Evolutionary conservation across 768 basidiomycete genomes (phyloP).

Genomic region (Terana coerulea): DNA sequence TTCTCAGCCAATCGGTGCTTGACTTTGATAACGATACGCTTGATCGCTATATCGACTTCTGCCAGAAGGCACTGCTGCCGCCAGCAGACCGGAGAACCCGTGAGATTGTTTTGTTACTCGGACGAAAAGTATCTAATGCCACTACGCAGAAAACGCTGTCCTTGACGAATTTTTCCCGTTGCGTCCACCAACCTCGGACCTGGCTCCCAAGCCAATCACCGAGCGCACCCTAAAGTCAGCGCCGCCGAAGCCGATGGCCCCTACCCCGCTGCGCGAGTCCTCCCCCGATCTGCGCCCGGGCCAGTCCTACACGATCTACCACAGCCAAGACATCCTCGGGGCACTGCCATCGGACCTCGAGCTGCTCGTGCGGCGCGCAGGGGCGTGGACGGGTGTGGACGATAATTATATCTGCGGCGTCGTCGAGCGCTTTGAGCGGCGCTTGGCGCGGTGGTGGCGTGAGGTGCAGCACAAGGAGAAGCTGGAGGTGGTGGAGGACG

Average conservation of each 20-base stretch:
- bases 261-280: background rate
- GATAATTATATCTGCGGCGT: constrained; percentile 48
- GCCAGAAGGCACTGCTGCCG: constrained; percentile 46
- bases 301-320: constrained; percentile 59
- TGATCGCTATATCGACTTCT: constrained; percentile 66
- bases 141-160: constrained; percentile 14
- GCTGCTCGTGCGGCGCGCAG: constrained; percentile 47
- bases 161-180: constrained; percentile 19
- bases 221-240: background rate
- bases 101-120: constrained; percentile 3
- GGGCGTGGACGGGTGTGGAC: constrained; percentile 51
- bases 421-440: constrained; percentile 63
- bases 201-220: background rate
- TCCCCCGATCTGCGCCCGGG: constrained; percentile 42
- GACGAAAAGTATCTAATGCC: background rate
- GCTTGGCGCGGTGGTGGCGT: constrained; percentile 51
- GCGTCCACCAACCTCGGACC: background rate
- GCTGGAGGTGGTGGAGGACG: constrained; percentile 8
- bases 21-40: constrained; percentile 48
- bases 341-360: constrained; percentile 47
- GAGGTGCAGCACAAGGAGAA: constrained; percentile 15
- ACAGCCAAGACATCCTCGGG: constrained; percentile 65
- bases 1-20: constrained; percentile 31
- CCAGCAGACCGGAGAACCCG: constrained; percentile 15
- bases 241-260: constrained; percentile 1